A percentile compares a stretch with the other conserved stretches of the same genome.
Evolutionary conservation across 805 yeast species (phyloP).

Genomic region (Lachancea sp.): DNA sequence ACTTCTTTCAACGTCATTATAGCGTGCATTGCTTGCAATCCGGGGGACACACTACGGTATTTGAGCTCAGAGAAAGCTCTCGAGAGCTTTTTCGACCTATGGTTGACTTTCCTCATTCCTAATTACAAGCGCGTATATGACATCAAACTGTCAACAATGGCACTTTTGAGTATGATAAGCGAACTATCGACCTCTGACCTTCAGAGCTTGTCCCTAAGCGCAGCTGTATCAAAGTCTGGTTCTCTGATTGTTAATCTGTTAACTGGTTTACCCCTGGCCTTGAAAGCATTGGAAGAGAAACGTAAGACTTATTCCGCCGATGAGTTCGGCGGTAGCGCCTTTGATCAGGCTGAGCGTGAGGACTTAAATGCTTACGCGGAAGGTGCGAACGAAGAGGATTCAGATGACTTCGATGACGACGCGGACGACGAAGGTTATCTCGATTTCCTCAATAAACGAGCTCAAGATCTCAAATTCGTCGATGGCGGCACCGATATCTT

Average conservation of each 20-base stretch:
- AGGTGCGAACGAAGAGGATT: conserved; percentile 26
- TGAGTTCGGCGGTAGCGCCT: conserved; percentile 18
- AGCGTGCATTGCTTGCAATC: conserved; percentile 57
- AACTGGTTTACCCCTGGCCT: conserved; percentile 64
- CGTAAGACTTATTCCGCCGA: conserved; percentile 46
- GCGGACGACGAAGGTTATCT: conserved; percentile 42
- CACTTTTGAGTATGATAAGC: conserved; percentile 47
- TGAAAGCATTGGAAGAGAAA: conserved; percentile 55
- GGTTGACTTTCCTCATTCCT: conserved; percentile 36
- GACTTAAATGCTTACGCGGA: conserved; percentile 20
- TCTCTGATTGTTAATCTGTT: conserved; percentile 46
- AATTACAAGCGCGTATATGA: conserved; percentile 68
- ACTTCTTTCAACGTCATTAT: conserved; percentile 49
- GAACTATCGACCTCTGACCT: conserved; percentile 27
- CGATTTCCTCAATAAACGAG: conserved; percentile 42
- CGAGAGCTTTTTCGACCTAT: conserved; percentile 45
- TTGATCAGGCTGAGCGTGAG: conserved; percentile 18
- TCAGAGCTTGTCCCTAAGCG: conserved; percentile 32
- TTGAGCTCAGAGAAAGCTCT: conserved; percentile 43
- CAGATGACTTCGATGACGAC: conserved; percentile 34
- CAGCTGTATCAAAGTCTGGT: conserved; percentile 45
- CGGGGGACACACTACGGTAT: conserved; percentile 44
- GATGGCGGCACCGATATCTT: conserved; percentile 31
- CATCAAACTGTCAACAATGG: conserved; percentile 66
- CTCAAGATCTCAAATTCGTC: conserved; percentile 33